phyloP scores from a whole-genome alignment of 192 early-diverging fungal genomes.

The Tieghemiomyces parasiticus region DNA sequence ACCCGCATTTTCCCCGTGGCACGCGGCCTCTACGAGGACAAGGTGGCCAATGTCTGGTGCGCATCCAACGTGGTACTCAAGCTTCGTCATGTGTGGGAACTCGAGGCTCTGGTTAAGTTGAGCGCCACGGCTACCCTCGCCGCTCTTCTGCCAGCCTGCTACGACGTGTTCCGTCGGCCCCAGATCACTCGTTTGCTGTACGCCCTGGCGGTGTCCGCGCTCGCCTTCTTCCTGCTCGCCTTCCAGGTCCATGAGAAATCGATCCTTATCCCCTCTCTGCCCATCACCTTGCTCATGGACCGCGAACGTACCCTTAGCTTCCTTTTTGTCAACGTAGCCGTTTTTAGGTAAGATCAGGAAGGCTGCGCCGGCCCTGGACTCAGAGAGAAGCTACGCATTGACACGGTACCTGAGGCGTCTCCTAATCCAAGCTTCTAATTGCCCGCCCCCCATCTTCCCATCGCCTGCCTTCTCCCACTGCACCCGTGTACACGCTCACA shows the following conservation, averaged over 20 bases:
- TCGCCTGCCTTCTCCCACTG: no score
- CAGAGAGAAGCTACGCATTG: no score
- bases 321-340: conserved; percentile 64
- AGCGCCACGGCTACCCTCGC: conserved; percentile 52
- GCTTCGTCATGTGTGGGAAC: conserved; percentile 46
- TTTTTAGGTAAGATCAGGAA: conserved; percentile 55
- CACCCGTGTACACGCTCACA: no score
- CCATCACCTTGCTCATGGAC: conserved; percentile 54
- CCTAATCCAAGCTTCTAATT: no score
- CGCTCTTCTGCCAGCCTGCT: conserved; percentile 53
- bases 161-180: conserved; percentile 47
- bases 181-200: conserved; percentile 41
- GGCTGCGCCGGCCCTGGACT: no score
- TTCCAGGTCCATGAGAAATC: conserved; percentile 99
- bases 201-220: conserved; percentile 51
- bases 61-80: conserved; percentile 75
- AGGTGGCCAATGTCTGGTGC: conserved; percentile 98
- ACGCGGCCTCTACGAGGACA: conserved; percentile 94
- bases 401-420: no score
- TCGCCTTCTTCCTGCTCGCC: conserved; percentile 91
- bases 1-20: conserved; percentile 81
- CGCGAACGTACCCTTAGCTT: conserved; percentile 44
- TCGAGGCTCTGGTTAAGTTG: conserved; percentile 42
- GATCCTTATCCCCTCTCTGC: conserved; percentile 72
- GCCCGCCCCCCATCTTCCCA: no score